A percentile compares a stretch with the other conserved stretches of the same genome.
Conservation (phyloP, 2,329 filamentous ascomycete species). For the Penicillium rolfsii region DNA sequence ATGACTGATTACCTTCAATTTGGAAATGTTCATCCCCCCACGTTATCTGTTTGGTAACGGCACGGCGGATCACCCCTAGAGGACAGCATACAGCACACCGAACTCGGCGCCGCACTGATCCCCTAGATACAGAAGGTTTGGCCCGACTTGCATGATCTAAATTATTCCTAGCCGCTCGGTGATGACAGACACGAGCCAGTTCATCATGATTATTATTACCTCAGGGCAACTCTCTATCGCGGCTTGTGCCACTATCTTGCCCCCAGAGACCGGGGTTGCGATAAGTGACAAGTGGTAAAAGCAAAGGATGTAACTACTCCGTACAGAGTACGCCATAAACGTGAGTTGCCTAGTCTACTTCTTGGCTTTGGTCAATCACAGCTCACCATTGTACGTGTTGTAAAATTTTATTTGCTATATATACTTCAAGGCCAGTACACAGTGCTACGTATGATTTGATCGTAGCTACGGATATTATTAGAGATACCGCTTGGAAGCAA, state of each 20-base stretch:
- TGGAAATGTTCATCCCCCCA: background rate
- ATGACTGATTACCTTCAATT: background rate
- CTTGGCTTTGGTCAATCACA: background rate
- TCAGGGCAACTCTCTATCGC: background rate
- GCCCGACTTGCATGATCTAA: slow-evolving; percentile 6
- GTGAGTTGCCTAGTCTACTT: background rate
- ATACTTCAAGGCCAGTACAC: background rate
- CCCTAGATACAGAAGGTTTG: slow-evolving; percentile 1
- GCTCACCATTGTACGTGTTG: background rate
- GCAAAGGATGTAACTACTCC: background rate
- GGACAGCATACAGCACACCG: background rate
- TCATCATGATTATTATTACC: slow-evolving; percentile 3
- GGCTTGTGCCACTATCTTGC: slow-evolving; percentile 1
- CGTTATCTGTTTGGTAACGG: background rate
- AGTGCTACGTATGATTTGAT: background rate
- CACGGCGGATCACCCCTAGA: background rate
- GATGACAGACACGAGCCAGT: slow-evolving; percentile 8
- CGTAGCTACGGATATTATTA: background rate
- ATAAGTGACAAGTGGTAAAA: background rate
- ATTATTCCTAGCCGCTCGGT: background rate
- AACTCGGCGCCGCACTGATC: background rate
- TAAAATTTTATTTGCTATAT: background rate
- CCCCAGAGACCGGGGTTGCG: background rate
- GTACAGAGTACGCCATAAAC: background rate
- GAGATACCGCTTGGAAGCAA: background rate